phyloP scores from a whole-genome alignment of 441 rosid species.

The Sinapis alba region DNA sequence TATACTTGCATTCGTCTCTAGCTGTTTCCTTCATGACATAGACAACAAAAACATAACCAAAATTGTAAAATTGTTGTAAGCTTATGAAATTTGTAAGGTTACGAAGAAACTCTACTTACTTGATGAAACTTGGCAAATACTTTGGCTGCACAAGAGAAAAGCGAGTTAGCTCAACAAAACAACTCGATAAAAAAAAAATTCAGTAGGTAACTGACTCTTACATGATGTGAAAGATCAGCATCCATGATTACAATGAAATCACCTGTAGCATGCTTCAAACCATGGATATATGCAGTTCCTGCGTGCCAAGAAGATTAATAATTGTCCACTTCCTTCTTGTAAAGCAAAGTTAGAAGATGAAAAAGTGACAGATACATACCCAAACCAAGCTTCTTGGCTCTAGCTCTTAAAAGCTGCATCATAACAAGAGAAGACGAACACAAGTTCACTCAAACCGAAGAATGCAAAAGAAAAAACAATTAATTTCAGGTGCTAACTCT shows the following conservation, averaged over 20 bases:
- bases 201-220: constrained; percentile 41
- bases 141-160: constrained; percentile 76
- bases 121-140: constrained; percentile 90
- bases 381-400: constrained; percentile 92
- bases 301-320: constrained; percentile 29
- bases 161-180: constrained; percentile 12
- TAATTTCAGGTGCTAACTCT: constrained; percentile 7
- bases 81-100: not conserved
- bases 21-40: constrained; percentile 67
- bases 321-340: not conserved
- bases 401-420: constrained; percentile 80
- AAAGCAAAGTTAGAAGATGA: constrained; percentile 4
- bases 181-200: not conserved
- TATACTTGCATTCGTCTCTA: constrained; percentile 89
- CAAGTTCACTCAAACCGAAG: constrained; percentile 19
- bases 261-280: constrained; percentile 92
- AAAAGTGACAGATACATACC: constrained; percentile 51
- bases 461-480: not conserved
- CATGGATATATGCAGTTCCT: constrained; percentile 96
- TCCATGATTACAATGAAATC: constrained; percentile 96
- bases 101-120: constrained; percentile 53
- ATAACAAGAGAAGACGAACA: constrained; percentile 10
- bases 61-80: not conserved
- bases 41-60: not conserved
- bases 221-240: constrained; percentile 99